Evolutionary conservation across 2,329 filamentous ascomycete genomes (phyloP).

Genomic region (Didymella segeticola): DNA sequence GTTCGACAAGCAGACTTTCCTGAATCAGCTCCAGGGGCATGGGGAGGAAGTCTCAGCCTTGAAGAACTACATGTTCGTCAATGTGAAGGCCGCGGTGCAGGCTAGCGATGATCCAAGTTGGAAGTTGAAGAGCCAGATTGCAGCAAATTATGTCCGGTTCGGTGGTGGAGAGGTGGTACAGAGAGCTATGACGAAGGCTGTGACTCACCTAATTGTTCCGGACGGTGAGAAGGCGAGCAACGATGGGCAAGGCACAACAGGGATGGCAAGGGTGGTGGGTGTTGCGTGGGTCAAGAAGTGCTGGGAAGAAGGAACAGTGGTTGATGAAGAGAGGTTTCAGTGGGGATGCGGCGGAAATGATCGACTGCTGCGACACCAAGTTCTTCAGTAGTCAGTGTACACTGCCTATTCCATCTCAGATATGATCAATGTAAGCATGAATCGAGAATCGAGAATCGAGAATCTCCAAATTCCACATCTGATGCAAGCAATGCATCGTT

Average conservation of each 20-base stretch:
- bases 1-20: constrained; percentile 30
- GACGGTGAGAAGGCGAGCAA: constrained; percentile 55
- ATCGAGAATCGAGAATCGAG: too few relatives aligned
- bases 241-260: constrained; percentile 44
- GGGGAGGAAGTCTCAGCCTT: constrained; percentile 29
- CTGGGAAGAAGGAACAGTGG: constrained; percentile 77
- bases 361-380: too few relatives aligned
- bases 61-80: constrained; percentile 42
- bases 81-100: constrained; percentile 32
- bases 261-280: constrained; percentile 56
- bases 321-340: constrained; percentile 69
- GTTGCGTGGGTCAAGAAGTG: constrained; percentile 78
- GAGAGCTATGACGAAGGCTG: constrained; percentile 56
- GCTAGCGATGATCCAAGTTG: constrained; percentile 16
- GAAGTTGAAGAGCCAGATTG: constrained; percentile 49
- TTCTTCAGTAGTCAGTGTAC: not conserved
- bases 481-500: too few relatives aligned
- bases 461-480: too few relatives aligned
- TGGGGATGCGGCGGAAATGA: constrained; percentile 39
- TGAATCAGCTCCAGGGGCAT: constrained; percentile 39
- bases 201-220: constrained; percentile 76
- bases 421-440: too few relatives aligned
- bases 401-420: too few relatives aligned
- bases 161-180: constrained; percentile 68
- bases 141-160: constrained; percentile 69